Percentiles rank a stretch among this genome's conserved stretches.
phyloP scores from a whole-genome alignment of 2,329 filamentous ascomycete species.

The Erysiphe pisi region DNA sequence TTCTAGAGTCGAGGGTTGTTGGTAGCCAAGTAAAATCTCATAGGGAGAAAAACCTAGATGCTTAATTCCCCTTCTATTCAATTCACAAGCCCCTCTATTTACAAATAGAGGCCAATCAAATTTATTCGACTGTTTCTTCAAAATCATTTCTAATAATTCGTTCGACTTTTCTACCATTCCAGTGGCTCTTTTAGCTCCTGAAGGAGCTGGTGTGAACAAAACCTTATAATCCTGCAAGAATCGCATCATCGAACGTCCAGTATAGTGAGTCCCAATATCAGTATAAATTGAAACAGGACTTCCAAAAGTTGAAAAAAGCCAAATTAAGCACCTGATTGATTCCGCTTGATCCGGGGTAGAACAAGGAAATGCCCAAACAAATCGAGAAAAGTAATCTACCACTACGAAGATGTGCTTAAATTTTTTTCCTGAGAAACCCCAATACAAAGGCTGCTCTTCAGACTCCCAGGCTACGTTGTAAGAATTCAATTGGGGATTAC shows the following conservation, averaged over 20 bases:
- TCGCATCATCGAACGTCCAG: too few species aligned
- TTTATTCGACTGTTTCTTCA: not conserved
- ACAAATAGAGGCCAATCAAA: not conserved
- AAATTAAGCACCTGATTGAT: constrained; percentile 1
- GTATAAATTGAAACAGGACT: constrained; percentile 12
- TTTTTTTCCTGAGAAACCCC: constrained; percentile 18
- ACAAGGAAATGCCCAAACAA: constrained; percentile 17
- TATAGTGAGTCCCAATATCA: too few species aligned
- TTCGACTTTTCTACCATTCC: constrained; percentile 26
- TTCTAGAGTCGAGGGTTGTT: not conserved
- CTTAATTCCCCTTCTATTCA: constrained; percentile 1
- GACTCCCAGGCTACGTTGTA: not conserved
- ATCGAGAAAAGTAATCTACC: too few species aligned
- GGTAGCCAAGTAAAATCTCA: not conserved
- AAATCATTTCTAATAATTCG: constrained; percentile 11
- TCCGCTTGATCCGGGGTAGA: not conserved
- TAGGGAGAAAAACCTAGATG: constrained; percentile 4
- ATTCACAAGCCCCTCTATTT: not conserved
- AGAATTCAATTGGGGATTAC: constrained; percentile 11
- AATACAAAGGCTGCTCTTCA: not conserved
- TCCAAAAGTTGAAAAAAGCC: constrained; percentile 9
- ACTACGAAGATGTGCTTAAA: constrained; percentile 14
- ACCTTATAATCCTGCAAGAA: too few species aligned
- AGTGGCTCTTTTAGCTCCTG: too few species aligned
- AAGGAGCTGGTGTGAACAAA: too few species aligned